Evolutionary conservation across 257 asterid species (phyloP).

Genomic region (Capsicum baccatum): DNA sequence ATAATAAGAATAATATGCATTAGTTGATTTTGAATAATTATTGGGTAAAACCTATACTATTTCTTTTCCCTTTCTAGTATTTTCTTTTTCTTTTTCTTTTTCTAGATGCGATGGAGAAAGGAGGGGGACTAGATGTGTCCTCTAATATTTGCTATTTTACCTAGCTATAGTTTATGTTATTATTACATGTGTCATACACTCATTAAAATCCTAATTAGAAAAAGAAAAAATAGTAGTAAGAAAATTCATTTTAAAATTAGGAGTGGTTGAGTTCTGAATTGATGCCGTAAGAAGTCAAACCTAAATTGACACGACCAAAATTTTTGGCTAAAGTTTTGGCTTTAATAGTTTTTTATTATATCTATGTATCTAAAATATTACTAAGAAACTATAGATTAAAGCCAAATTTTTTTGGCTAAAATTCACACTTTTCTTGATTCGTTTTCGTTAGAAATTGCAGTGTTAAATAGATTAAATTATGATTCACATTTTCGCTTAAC

Average conservation of each 20-base stretch:
- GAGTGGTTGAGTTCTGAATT: conserved; percentile 21
- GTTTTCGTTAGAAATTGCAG: background rate
- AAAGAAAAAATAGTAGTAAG: background rate
- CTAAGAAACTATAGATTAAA: background rate
- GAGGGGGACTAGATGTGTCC: no score
- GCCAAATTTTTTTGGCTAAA: background rate
- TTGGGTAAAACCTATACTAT: background rate
- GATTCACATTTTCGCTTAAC: no score
- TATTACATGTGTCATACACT: background rate
- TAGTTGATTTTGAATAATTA: background rate
- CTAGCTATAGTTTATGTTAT: background rate
- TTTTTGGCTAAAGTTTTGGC: background rate
- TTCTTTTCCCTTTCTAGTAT: background rate
- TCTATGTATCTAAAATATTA: background rate
- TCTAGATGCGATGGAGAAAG: no score
- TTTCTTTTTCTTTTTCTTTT: no score
- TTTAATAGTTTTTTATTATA: background rate
- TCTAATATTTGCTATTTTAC: background rate
- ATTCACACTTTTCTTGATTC: background rate
- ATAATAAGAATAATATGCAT: background rate
- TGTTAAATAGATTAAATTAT: no score
- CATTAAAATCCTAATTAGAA: background rate
- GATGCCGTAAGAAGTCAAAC: background rate
- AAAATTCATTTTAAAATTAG: background rate
- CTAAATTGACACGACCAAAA: background rate